Conservation (phyloP, 2,329 filamentous ascomycete species). For the Venturia oleaginea region DNA sequence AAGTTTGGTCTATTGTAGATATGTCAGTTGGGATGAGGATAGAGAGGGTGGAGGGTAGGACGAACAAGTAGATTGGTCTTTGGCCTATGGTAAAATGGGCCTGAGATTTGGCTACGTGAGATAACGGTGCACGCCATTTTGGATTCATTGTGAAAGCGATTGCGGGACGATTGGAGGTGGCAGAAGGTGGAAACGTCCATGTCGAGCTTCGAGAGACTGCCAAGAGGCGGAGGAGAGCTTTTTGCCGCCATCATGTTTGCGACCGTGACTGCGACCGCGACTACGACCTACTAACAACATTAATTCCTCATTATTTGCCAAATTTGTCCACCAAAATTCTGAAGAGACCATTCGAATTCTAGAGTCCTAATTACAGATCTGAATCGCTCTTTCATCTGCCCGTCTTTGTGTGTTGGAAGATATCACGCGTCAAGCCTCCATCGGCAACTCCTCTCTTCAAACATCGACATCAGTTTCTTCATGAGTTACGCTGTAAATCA, state of each 20-base stretch:
- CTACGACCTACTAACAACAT: background rate
- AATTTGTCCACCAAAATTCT: background rate
- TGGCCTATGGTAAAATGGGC: background rate
- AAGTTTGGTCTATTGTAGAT: constrained; percentile 60
- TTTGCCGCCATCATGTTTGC: background rate
- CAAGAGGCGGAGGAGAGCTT: background rate
- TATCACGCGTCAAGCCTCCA: background rate
- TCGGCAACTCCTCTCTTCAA: background rate
- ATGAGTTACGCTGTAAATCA: background rate
- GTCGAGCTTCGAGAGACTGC: background rate
- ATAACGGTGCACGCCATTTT: too few species aligned
- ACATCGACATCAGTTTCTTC: background rate
- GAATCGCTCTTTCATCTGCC: too few species aligned
- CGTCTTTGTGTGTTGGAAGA: too few species aligned
- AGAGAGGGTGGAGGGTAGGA: background rate
- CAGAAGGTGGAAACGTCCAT: too few species aligned
- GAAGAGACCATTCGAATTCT: background rate
- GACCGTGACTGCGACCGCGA: too few species aligned
- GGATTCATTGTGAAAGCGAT: background rate
- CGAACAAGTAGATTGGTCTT: background rate
- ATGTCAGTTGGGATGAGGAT: background rate
- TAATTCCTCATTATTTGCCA: background rate
- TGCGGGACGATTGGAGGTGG: background rate
- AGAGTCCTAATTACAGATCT: too few species aligned
- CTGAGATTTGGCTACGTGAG: background rate